Evolutionary conservation across 2,329 filamentous ascomycete genomes (phyloP), one percentile per base, ranked within the genome.

Genomic region (Chaetomium strumarium): DNA sequence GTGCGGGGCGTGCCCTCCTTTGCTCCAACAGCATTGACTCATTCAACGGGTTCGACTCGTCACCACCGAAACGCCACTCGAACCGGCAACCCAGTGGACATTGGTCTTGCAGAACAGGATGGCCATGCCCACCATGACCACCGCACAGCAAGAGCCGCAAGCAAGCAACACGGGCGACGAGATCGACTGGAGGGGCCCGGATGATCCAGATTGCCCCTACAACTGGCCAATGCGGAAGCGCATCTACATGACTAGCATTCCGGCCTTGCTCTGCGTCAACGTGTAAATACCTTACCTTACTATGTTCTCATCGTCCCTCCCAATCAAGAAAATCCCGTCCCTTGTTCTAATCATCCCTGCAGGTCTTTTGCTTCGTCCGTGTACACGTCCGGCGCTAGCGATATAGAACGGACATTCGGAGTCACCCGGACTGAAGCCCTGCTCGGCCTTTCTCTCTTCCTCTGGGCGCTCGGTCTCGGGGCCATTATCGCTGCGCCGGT

Each of bases 301-400:
- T n/a, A n/a, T n/a, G n/a, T n/a, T n/a, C n/a, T n/a, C n/a, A n/a
- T 5, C 16, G 12, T 14, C 34, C 34, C 34, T n/a, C n/a, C n/a
- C n/a, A n/a, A n/a, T n/a, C n/a, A 33, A 12, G 12, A 12, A 33
- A 33, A 7, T 11, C 39, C 39, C 20, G 29, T 5, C 24, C 19
- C 20, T 13, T 8, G 24, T n/a, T 42, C 42, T 45, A 16, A 45
- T 16, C 11, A 45, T 16, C 11, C 31, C 34, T 20, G 0, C 41
- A 53, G 51, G 17, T 46, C 53, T 31, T 52, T 55, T 19, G 53
- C 53, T 12, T 55, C 53, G 1, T 55, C 53, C 31, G 48, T 55
- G 5, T 55, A 55, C 49, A 51, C 49, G 10, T 51, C 53, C 3
- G 53, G 49, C 2, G 39, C 41, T 14, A 16, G 29, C 19, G 53